Evolutionary conservation across 2,329 filamentous ascomycete species (phyloP), one percentile per base, ranked within the genome.

Genomic region (Beauveria asiatica): DNA sequence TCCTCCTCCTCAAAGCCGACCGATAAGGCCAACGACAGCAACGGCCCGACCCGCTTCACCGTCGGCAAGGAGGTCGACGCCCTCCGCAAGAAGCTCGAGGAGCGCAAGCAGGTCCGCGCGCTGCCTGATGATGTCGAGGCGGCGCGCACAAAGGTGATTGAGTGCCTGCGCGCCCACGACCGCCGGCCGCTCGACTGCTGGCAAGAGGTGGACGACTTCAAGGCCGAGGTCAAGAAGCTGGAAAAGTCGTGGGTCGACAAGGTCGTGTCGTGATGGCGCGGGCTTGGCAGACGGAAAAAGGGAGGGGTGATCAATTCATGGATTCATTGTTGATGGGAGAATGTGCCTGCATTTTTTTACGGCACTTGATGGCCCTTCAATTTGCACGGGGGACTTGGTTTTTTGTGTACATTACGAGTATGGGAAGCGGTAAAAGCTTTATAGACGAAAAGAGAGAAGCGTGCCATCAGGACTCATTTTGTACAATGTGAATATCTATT

Each of bases 161-260:
- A 83, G 67, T 97, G 93, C 73, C 78, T 97, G 78, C 80, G 89
- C 63, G 81, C 87, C 69, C 87, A 97, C 73, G 92, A 97, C 75
- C 82, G 91, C 65, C 83, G 91, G 73, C 92, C 93, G 72, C 78
- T 97, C 71, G 90, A 97, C 78, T 97, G 93, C 82, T 97, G 90
- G 89, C 83, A 86, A 75, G 92, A 97, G 82, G 91, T 97, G 25
- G 88, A 95, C 77, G 80, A 80, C 21, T 97, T 97, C 75, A 96
- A 92, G 83, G 82, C 83, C 68, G 90, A 96, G 80, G 92, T 97
- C 55, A 85, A 89, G 67, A 85, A 84, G 77, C 74, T 97, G 75
- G 93, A 97, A 83, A 87, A 85, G 75, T 81, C 80, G 27, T 97
- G 95, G 84, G 90, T 97, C 41, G 88, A 95, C 70, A 90, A 87